Evolutionary conservation across 805 yeast species (phyloP).

Genomic region (Saccharomyces eubayanus): DNA sequence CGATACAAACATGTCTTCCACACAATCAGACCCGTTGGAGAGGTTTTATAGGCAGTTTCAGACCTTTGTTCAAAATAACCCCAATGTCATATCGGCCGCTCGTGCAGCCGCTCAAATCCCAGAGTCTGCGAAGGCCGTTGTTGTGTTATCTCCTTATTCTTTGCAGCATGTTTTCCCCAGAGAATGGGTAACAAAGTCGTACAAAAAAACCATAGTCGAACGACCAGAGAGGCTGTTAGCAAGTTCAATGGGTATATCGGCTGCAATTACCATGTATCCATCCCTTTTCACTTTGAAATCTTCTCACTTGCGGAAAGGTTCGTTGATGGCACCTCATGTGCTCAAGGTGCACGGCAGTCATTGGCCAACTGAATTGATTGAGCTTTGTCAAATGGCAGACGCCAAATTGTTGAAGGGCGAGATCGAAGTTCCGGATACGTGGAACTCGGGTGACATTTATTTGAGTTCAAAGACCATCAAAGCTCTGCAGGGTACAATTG

Average conservation of each 20-base stretch:
- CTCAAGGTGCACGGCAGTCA: slow-evolving; percentile 60
- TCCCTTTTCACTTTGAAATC: slow-evolving; percentile 45
- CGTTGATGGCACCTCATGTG: slow-evolving; percentile 53
- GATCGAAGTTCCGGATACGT: slow-evolving; percentile 68
- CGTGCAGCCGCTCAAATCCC: slow-evolving; percentile 29
- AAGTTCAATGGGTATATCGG: slow-evolving; percentile 66
- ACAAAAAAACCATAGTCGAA: slow-evolving; percentile 64
- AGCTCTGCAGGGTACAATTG: slow-evolving; percentile 71
- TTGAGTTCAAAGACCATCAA: slow-evolving; percentile 54
- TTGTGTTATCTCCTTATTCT: slow-evolving; percentile 62
- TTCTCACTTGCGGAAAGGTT: slow-evolving; percentile 33
- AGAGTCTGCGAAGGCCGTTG: slow-evolving; percentile 43
- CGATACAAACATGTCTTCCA: slow-evolving; percentile 4
- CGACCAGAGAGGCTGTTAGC: slow-evolving; percentile 76
- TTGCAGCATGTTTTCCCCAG: slow-evolving; percentile 67
- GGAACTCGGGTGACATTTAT: slow-evolving; percentile 82
- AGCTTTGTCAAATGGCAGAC: slow-evolving; percentile 52
- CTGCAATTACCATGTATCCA: slow-evolving; percentile 64
- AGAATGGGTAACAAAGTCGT: slow-evolving; percentile 64
- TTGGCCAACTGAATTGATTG: slow-evolving; percentile 56
- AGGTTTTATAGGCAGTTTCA: slow-evolving; percentile 38
- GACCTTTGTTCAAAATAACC: slow-evolving; percentile 35
- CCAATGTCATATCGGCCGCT: slow-evolving; percentile 31
- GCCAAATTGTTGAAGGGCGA: slow-evolving; percentile 43
- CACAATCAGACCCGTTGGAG: slow-evolving; percentile 27